A percentile compares a stretch with the other conserved stretches of the same genome.
Evolutionary conservation across 345 rosid species (phyloP).

Genomic region (Brassica napus): DNA sequence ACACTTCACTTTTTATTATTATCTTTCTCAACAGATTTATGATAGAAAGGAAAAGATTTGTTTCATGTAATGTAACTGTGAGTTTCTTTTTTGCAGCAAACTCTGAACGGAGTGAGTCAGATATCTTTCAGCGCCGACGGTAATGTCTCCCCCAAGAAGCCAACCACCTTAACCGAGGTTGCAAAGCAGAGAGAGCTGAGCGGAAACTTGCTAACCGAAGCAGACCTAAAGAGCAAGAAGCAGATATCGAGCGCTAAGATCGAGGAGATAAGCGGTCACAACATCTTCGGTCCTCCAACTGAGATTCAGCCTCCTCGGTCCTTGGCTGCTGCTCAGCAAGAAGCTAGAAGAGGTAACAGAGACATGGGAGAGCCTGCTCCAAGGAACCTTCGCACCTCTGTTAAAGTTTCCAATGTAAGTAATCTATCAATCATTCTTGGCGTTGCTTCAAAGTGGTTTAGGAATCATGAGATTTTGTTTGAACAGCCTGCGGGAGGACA

Average conservation of each 20-base stretch:
- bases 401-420: conserved; percentile 76
- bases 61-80: too few relatives aligned
- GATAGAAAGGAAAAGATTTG: too few relatives aligned
- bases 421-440: background rate
- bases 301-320: conserved; percentile 78
- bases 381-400: conserved; percentile 65
- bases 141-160: conserved; percentile 72
- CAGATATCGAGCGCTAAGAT: conserved; percentile 75
- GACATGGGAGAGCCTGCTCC: conserved; percentile 73
- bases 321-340: conserved; percentile 53
- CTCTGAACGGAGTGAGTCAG: conserved; percentile 74
- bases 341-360: conserved; percentile 59
- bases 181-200: conserved; percentile 87
- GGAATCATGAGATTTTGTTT: background rate
- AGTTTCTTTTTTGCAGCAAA: conserved; percentile 50
- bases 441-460: background rate
- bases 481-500: conserved; percentile 83
- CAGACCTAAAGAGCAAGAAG: conserved; percentile 61
- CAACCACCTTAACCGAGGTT: conserved; percentile 67
- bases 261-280: conserved; percentile 87
- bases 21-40: background rate
- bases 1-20: background rate
- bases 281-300: conserved; percentile 73
- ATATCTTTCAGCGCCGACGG: conserved; percentile 78
- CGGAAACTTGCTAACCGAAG: conserved; percentile 63